Evolutionary conservation across 176 grass and related monocot genomes (phyloP), one percentile per base, ranked within the genome.

Genomic region (Oryza coarctata): DNA sequence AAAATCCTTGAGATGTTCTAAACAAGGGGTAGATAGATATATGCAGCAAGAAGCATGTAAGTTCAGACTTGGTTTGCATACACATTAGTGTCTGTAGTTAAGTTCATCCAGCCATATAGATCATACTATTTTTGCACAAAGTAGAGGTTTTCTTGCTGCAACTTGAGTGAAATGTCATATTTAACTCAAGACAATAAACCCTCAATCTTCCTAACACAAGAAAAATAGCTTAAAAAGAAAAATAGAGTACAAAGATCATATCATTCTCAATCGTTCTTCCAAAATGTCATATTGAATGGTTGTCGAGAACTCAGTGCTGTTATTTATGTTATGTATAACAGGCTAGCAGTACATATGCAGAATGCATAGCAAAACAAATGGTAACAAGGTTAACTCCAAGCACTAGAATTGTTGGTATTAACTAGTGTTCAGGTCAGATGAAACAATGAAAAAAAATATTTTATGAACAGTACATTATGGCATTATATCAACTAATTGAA

Each of bases 81-180:
- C 31, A 75, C 66, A 75, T 31, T 66, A 9, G 65, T 3, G 34
- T 67, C 18, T 10, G 28, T 79, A 27, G n/a, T 50, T 38, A 31
- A 74, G 36, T 49, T 31, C 9, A 75, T 83, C 30, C 60, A 55
- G 30, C n/a, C 30, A 74, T 81, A 81, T 81, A 70, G 68, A 34
- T 81, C 47, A 70, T 36, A 23, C 10, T 23, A n/a, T 44, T 36
- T 43, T 52, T 47, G 49, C 11, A 74, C 22, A 74, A 65, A 10
- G 60, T 55, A 65, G n/a, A 74, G 12, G 31, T 82, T 12, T 83
- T 65, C 57, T 83, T 83, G 29, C 45, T 58, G 22, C 8, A 13
- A 36, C 43, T 65, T 70, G 15, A 70, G 78, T 57, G 65, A 80
- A 68, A 57, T 57, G 5, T 13, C 65, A 20, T 69, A 57, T 70